Evolutionary conservation across 352 stramenopile genomes (phyloP).

Genomic region (Phytopythium kandeliae): DNA sequence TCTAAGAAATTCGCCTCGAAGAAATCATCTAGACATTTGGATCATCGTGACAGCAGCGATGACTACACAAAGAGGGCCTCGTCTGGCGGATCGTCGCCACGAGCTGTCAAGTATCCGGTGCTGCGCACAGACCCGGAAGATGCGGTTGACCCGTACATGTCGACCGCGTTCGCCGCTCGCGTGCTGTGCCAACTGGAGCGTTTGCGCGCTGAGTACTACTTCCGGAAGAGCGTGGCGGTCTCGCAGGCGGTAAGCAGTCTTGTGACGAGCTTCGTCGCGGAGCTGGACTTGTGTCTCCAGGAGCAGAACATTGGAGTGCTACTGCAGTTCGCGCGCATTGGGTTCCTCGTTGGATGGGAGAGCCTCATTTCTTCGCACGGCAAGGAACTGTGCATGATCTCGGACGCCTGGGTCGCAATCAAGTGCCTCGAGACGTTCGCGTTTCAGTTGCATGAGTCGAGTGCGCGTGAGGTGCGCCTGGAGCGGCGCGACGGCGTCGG

Average conservation of each 20-base stretch:
- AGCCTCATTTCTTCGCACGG: slow-evolving; percentile 93
- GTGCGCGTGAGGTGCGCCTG: slow-evolving; percentile 41
- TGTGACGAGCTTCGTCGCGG: slow-evolving; percentile 72
- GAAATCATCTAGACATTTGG: slow-evolving; percentile 31
- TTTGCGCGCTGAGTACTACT: slow-evolving; percentile 71
- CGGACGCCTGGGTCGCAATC: slow-evolving; percentile 86
- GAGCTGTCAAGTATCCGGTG: slow-evolving; percentile 56
- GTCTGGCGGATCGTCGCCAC: neutral
- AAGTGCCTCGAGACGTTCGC: slow-evolving; percentile 84
- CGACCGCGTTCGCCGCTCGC: slow-evolving; percentile 51
- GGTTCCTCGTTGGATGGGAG: slow-evolving; percentile 92
- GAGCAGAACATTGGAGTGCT: slow-evolving; percentile 53
- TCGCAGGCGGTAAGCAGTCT: slow-evolving; percentile 81
- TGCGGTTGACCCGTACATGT: slow-evolving; percentile 39
- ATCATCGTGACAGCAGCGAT: slow-evolving; percentile 37
- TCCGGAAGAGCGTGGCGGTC: slow-evolving; percentile 77
- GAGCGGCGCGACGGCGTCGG: slow-evolving; percentile 53
- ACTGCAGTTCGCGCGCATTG: slow-evolving; percentile 61
- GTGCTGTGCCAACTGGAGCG: slow-evolving; percentile 69
- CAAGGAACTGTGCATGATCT: slow-evolving; percentile 95
- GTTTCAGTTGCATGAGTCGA: slow-evolving; percentile 62
- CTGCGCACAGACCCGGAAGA: slow-evolving; percentile 68
- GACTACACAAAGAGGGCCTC: slow-evolving; percentile 15
- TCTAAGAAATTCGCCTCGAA: slow-evolving; percentile 40
- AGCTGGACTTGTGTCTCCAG: slow-evolving; percentile 71